These are phyloP conservation scores for Vinca minor DNA, from an alignment of 257 asterid species.

Conservation along the genomic window DNA sequence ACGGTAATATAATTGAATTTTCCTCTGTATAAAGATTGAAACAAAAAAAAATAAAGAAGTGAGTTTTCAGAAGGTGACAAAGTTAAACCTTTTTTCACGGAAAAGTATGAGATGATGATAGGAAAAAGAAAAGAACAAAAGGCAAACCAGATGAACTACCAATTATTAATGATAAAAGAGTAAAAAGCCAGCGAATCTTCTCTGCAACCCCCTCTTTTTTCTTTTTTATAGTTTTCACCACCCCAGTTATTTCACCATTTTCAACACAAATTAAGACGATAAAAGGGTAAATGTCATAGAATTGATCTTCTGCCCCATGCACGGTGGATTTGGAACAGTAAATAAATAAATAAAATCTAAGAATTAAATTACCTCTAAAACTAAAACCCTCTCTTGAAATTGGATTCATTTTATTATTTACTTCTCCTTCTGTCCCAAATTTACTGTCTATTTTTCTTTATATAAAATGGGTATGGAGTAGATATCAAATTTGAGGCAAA, in stretches of 20 bases:
- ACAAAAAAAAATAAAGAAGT: constrained; percentile 8
- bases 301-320: neutral
- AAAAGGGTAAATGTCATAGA: neutral
- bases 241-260: constrained; percentile 9
- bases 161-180: constrained; percentile 34
- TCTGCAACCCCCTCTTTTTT: constrained; percentile 28
- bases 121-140: constrained; percentile 23
- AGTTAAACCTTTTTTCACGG: constrained; percentile 34
- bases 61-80: constrained; percentile 24
- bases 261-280: neutral
- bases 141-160: constrained; percentile 36
- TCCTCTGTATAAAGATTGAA: no score
- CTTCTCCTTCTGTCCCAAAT: no score
- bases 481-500: no score
- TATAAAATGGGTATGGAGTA: no score
- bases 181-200: constrained; percentile 39
- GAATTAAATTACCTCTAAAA: neutral
- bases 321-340: neutral
- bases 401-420: no score
- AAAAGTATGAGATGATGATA: constrained; percentile 37
- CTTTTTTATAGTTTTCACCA: constrained; percentile 18
- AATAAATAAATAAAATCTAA: no score
- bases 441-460: no score
- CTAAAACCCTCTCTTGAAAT: neutral
- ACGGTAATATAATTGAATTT: no score